These are phyloP conservation scores for Buddleja alternifolia DNA, from an alignment of 257 asterid species.

Conservation along the genomic window DNA sequence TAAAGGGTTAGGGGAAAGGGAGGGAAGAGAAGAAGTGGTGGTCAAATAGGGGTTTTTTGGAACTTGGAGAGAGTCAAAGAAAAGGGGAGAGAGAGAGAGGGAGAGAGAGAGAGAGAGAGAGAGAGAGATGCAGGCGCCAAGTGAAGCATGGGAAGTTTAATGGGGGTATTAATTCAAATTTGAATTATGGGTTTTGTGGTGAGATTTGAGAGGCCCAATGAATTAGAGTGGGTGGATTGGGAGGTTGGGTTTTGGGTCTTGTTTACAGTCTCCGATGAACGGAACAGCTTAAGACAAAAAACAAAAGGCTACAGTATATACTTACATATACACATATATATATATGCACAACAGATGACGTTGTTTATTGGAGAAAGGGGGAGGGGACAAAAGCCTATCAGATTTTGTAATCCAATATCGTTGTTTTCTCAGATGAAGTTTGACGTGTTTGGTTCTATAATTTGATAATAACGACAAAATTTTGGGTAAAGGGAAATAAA, in stretches of 20 bases:
- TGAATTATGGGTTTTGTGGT: constrained; percentile 45
- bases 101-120: constrained; percentile 37
- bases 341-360: background rate
- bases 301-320: constrained; percentile 23
- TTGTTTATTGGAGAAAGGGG: background rate
- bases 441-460: background rate
- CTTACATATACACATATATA: constrained; percentile 29
- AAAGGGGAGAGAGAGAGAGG: constrained; percentile 51
- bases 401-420: constrained; percentile 9
- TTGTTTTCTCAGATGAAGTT: constrained; percentile 17
- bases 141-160: constrained; percentile 45
- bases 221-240: constrained; percentile 23
- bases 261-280: constrained; percentile 37
- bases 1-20: constrained; percentile 37
- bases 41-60: constrained; percentile 61
- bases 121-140: constrained; percentile 64
- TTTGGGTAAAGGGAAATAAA: background rate
- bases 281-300: constrained; percentile 68
- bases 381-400: constrained; percentile 17
- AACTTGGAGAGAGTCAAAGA: constrained; percentile 41
- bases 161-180: constrained; percentile 57
- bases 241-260: constrained; percentile 36
- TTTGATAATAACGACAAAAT: too few relatives aligned
- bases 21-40: constrained; percentile 37
- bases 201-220: constrained; percentile 58